Percentiles rank a stretch among this genome's conserved stretches.
phyloP scores from a whole-genome alignment of 78 protist species.

The Dictyostelium capitatum region DNA sequence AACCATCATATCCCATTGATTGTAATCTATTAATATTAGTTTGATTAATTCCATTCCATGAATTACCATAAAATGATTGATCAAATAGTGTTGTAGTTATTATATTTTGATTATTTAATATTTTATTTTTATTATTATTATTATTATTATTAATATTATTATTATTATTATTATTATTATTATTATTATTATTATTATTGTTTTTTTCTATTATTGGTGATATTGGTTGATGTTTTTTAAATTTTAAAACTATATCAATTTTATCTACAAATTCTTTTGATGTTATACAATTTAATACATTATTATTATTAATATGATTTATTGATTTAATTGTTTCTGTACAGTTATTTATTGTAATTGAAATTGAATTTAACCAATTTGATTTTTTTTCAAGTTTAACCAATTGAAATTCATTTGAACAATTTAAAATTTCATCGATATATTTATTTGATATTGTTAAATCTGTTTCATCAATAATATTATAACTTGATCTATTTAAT shows the following conservation, averaged over 20 bases:
- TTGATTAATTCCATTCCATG: constrained; percentile 4
- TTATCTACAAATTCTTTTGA: neutral
- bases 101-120: neutral
- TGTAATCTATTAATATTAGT: constrained; percentile 14
- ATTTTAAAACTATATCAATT: constrained; percentile 29
- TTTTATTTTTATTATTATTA: neutral
- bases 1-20: constrained; percentile 18
- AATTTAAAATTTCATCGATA: constrained; percentile 10
- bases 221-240: neutral
- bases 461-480: constrained; percentile 15
- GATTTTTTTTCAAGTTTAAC: constrained; percentile 7
- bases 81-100: neutral
- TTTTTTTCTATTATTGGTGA: neutral
- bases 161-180: neutral
- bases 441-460: constrained; percentile 4
- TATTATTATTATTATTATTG: neutral
- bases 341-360: neutral
- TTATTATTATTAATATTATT: neutral
- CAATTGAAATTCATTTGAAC: neutral
- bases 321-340: neutral
- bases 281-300: constrained; percentile 39
- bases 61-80: constrained; percentile 8
- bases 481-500: neutral
- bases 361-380: constrained; percentile 67
- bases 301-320: neutral